Base-by-base conservation (phyloP, 1,284 basidiomycete species). In the Puccinia hordei region DNA sequence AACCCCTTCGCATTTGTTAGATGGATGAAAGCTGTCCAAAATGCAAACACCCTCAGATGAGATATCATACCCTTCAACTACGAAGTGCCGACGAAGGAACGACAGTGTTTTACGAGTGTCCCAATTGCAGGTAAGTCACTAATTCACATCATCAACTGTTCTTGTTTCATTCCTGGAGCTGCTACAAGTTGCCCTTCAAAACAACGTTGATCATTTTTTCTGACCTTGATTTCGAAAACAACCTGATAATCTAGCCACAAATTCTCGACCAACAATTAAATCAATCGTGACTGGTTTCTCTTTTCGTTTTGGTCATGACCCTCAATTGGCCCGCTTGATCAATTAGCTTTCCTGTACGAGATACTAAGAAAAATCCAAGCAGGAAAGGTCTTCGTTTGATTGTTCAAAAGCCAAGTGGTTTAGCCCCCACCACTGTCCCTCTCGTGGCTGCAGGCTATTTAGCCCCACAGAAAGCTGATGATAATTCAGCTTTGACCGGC, bases 1-100 rank as follows among this genome's bases (percentile, higher is more conserved):
- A 35, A 66, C 9, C 1, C 10, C 24, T 41, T 10, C n/a, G 49
- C 80, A 82, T n/a, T 75, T 83, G 83, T 19, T 84, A 97, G 92
- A 93, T 94, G 51, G 91, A 92, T 76, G 96, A 98, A 86, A 92
- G 92, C 86, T 99, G 97, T 85, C 94, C 94, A 0, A 89, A 90
- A 73, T 99, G 96, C 84, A 41, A 80, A 61, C 55, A 85, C 73
- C 84, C 85, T 55, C 85, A 87, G 81, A 85, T 87, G 86, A 84
- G 83, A 76, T 87, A 86, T 83, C 85, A 86, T 82, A 87, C 86
- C n/a, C 84, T 87, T 73, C 87, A 87, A 83, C 81, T 87, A 51
- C 83, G 87, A 33, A 85, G 84, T 41, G 87, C 87, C 13, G 86
- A 87, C 81, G 86, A 87, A 82, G 86, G 86, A 73, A 83, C 83